A percentile compares a stretch with the other conserved stretches of the same genome.
These are phyloP conservation scores for Microbotryum scabiosae DNA, from an alignment of 1,284 basidiomycete genomes.

Conservation along the genomic window DNA sequence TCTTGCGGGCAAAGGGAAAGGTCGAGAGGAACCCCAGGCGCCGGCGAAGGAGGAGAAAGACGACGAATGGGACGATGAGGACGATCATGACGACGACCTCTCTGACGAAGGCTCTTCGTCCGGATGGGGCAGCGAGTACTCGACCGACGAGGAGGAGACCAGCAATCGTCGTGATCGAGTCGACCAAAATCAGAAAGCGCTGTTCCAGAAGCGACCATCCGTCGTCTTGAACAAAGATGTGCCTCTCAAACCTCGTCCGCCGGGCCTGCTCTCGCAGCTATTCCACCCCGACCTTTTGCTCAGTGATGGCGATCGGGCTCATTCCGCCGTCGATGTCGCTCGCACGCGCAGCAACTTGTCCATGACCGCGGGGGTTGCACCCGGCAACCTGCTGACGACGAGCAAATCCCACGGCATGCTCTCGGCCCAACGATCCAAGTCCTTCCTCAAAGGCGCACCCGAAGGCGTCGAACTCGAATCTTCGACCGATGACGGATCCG, in stretches of 20 bases:
- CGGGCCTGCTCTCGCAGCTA: conserved; percentile 28
- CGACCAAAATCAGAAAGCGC: background rate
- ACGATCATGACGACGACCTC: conserved; percentile 10
- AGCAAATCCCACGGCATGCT: conserved; percentile 60
- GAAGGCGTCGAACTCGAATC: conserved; percentile 60
- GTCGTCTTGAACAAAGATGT: conserved; percentile 4
- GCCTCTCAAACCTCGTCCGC: conserved; percentile 22
- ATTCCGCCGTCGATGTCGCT: conserved; percentile 1
- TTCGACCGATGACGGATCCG: conserved; percentile 51
- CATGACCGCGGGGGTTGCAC: background rate
- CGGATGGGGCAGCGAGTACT: conserved; percentile 28
- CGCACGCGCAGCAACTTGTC: conserved; percentile 1
- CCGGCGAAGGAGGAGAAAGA: background rate
- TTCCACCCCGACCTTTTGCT: conserved; percentile 29
- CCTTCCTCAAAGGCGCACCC: conserved; percentile 48
- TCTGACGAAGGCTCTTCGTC: conserved; percentile 19
- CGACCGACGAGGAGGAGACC: conserved; percentile 21
- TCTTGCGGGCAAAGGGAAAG: background rate
- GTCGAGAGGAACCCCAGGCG: background rate
- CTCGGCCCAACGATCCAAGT: conserved; percentile 29
- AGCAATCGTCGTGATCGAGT: background rate
- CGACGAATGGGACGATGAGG: conserved; percentile 13
- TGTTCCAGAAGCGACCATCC: conserved; percentile 16
- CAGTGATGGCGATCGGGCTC: conserved; percentile 13
- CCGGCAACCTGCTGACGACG: conserved; percentile 42